Base-by-base conservation (phyloP, 208 protist species). In the Trypanosoma vivax region DNA sequence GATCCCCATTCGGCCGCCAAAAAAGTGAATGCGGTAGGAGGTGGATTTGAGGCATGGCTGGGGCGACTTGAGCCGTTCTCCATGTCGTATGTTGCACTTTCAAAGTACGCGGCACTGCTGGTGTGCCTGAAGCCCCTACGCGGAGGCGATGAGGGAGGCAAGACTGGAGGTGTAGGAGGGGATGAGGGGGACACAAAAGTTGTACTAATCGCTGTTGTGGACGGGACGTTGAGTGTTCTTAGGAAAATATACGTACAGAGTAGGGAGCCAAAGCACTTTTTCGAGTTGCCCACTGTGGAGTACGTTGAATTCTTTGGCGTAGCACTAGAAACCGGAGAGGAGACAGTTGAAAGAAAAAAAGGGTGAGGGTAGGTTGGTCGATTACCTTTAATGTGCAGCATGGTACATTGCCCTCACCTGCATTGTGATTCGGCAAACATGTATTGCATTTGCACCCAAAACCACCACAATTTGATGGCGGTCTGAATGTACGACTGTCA, bases 261-360 rank as follows among this genome's bases (percentile, higher is more conserved):
- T 50, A 75, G 73, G 30, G 83, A 91, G 52, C 82, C 82, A 3
- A 86, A 87, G 62, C 76, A 64, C 30, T 87, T 91, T 43, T 86
- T 78, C 43, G 73, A 88, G 37, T 55, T 91, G 49, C 83, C 83
- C 0, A 74, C 59, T 21, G 83, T 91, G 7, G 70, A 86, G 54
- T 91, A 87, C 52, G 73, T 91, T 47, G 83, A 88, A 48, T 50
- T 75, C 21, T 83, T 81, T 51, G 83, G 79, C 3, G 53, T 76
- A 1, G 80, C 76, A 5, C 35, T 91, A 39, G 66, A 56, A 4
- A 73, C 76, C 2, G 83, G 79, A 27, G 38, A 66, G 37, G 50
- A 48, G 2, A 84, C 76, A 16, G 86, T 83, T 45, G 70, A 84
- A 54, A 84, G 57, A 31, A 47, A 72, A 41, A 50, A 47, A 23